These are phyloP conservation scores for Pisolithus orientalis DNA, from an alignment of 768 basidiomycete species.

Conservation along the genomic window DNA sequence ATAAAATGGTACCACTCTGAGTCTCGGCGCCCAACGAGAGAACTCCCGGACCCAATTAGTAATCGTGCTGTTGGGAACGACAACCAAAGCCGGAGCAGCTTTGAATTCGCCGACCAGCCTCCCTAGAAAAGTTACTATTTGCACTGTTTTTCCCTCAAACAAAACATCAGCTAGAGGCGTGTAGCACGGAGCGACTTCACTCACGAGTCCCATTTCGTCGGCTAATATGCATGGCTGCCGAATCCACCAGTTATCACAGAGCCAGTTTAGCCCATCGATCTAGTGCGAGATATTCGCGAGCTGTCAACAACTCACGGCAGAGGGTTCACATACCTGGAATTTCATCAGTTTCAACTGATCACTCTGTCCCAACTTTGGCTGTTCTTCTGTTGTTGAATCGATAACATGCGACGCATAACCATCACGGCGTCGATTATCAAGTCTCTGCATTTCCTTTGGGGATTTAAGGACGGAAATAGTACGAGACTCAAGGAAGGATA, in stretches of 20 bases:
- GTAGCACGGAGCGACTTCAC: constrained; percentile 8
- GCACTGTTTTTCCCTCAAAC: constrained; percentile 82
- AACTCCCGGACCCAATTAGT: constrained; percentile 96
- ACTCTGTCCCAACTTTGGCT: constrained; percentile 65
- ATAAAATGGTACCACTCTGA: constrained; percentile 79
- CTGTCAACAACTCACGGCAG: not conserved
- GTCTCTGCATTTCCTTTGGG: constrained; percentile 32
- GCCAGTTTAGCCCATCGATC: constrained; percentile 81
- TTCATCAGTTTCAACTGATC: constrained; percentile 67
- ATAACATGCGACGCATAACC: constrained; percentile 47
- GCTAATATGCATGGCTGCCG: constrained; percentile 84
- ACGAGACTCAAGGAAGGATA: constrained; percentile 57
- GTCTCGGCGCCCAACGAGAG: constrained; percentile 60
- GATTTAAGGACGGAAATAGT: constrained; percentile 50
- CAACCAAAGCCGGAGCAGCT: constrained; percentile 76
- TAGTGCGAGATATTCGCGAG: constrained; percentile 20
- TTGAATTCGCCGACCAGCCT: constrained; percentile 48
- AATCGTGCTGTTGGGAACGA: constrained; percentile 95
- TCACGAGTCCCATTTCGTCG: constrained; percentile 94
- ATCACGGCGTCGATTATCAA: constrained; percentile 51
- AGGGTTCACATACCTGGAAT: constrained; percentile 59
- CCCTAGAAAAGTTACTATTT: constrained; percentile 81
- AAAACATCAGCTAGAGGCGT: constrained; percentile 5
- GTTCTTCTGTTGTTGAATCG: constrained; percentile 35
- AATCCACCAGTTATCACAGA: constrained; percentile 85